A percentile compares a stretch with the other conserved stretches of the same genome.
Conservation (phyloP, 306 rosid genomes). For the Fragaria nilgerrensis region DNA sequence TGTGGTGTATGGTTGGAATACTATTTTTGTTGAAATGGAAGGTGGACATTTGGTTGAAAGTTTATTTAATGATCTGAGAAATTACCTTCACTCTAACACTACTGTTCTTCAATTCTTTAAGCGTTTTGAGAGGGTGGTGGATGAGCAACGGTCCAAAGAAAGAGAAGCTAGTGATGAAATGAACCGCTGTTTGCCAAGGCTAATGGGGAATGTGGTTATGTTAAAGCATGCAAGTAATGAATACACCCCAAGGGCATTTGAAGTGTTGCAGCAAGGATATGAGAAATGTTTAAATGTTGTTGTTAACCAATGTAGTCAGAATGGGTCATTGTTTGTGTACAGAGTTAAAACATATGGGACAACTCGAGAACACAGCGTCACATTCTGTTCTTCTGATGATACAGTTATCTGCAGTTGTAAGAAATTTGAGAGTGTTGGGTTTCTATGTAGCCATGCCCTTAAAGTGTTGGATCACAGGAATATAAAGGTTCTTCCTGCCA, state of each 20-base stretch:
- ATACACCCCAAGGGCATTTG: slow-evolving; percentile 65
- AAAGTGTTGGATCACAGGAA: slow-evolving; percentile 63
- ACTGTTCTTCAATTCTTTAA: slow-evolving; percentile 50
- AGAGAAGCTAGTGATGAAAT: slow-evolving; percentile 57
- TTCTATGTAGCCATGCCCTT: slow-evolving; percentile 63
- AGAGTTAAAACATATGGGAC: slow-evolving; percentile 51
- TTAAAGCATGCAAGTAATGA: slow-evolving; percentile 46
- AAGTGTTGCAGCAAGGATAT: slow-evolving; percentile 59
- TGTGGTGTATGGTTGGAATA: slow-evolving; percentile 47
- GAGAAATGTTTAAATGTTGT: slow-evolving; percentile 56
- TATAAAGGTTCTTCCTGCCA: slow-evolving; percentile 56
- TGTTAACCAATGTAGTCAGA: slow-evolving; percentile 39
- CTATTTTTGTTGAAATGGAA: slow-evolving; percentile 48
- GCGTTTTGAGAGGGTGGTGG: slow-evolving; percentile 50
- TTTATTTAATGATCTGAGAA: slow-evolving; percentile 42
- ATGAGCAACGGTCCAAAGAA: slow-evolving; percentile 56
- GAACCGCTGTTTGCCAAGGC: slow-evolving; percentile 45
- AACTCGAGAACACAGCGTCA: slow-evolving; percentile 40
- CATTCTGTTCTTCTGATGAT: slow-evolving; percentile 44
- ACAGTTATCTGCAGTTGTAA: slow-evolving; percentile 58
- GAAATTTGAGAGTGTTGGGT: slow-evolving; percentile 58
- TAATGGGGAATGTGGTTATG: slow-evolving; percentile 55
- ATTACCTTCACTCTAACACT: slow-evolving; percentile 35
- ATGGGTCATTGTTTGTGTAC: slow-evolving; percentile 47
- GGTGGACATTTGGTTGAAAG: slow-evolving; percentile 55